These are phyloP conservation scores for Aspergillus pseudoviridinutans DNA, from an alignment of 2,329 filamentous ascomycete species.

Conservation along the genomic window DNA sequence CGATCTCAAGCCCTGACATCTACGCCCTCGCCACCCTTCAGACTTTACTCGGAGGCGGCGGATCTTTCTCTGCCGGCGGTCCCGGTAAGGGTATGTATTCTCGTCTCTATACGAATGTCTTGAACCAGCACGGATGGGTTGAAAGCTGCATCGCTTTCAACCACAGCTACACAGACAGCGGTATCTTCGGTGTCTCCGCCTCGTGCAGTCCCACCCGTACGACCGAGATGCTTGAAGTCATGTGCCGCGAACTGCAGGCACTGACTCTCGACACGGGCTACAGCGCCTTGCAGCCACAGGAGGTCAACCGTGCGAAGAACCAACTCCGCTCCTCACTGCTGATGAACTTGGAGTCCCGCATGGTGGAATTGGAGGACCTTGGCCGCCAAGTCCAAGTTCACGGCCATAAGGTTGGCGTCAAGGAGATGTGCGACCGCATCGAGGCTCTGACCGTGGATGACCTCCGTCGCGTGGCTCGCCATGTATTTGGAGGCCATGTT, in stretches of 20 bases:
- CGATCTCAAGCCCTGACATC: constrained; percentile 86
- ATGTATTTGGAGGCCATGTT: constrained; percentile 73
- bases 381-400: constrained; percentile 96
- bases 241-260: constrained; percentile 82
- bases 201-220: constrained; percentile 77
- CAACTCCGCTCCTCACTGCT: constrained; percentile 84
- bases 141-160: constrained; percentile 96
- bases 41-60: constrained; percentile 90
- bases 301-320: constrained; percentile 94
- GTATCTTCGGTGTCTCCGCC: constrained; percentile 89
- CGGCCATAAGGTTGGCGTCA: constrained; percentile 82
- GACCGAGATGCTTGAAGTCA: constrained; percentile 83
- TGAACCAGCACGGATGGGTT: constrained; percentile 97
- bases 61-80: constrained; percentile 93
- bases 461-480: constrained; percentile 72
- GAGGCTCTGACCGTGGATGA: constrained; percentile 76
- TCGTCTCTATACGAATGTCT: constrained; percentile 91
- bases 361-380: constrained; percentile 96
- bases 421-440: constrained; percentile 88
- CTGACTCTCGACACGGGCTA: constrained; percentile 74
- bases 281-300: constrained; percentile 64
- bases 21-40: constrained; percentile 94
- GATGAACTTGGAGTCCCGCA: constrained; percentile 96
- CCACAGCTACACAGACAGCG: constrained; percentile 93
- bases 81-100: constrained; percentile 99